Evolutionary conservation across 257 asterid genomes (phyloP), one percentile per base, ranked within the genome.

Genomic region (Henckelia pumila): DNA sequence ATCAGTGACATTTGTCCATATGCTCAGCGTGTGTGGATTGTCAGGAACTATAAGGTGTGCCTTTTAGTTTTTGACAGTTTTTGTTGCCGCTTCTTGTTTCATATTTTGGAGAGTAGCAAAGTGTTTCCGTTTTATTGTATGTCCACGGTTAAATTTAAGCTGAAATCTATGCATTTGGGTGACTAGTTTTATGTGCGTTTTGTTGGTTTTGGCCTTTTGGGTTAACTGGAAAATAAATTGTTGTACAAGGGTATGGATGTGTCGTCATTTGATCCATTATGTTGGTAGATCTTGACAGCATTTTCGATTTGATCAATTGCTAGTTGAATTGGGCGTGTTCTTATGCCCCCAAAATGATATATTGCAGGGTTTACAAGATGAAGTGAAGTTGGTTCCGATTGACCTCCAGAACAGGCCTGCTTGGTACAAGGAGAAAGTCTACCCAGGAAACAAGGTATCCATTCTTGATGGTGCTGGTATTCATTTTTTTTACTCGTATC

Each of bases 21-120:
- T 80, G 82, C 88, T 64, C 96, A 89, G 78, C 95, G 96, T 28
- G 77, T 68, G 2, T 89, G 98, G 98, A 83, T 88, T 32, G 70
- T 68, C 61, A 76, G 95, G 79, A 91, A 91, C 73, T 78, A 73
- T 59, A 90, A 86, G 96, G 97, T 86, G 70, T 63, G 65, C 3
- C 5, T 10, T 67, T 20, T 33, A 40, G 3, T 17, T 37, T 56
- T 20, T 21, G 4, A 21, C 22, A 30, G 59, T 17, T 49, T 60
- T 11, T 2, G 9, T 21, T 58, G 11, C 2, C 32, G 20, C 6
- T 24, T 11, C 40, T 57, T 66, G 13, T 21, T 57, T 23, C 14
- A 14, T 6, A 26, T 26, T 3, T 14, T 14, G 50, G 50, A 13
- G 3, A 40, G 50, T 13, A 40, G 50, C 50, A 40, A 40, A 40